Base-by-base conservation (phyloP, 352 stramenopile species). In the Plasmopara viticola region DNA sequence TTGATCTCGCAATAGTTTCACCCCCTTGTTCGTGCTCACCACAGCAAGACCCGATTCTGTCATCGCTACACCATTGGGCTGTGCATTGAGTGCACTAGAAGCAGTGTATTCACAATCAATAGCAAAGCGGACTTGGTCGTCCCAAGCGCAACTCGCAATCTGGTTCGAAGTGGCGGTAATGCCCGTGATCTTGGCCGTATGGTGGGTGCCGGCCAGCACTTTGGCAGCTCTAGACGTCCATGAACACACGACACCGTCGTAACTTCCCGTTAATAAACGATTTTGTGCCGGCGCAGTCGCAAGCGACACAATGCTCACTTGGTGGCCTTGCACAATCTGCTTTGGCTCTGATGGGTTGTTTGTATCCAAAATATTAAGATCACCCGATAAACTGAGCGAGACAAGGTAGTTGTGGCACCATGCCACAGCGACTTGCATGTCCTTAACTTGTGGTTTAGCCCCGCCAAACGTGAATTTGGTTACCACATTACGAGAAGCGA, bases 191-290 rank as follows among this genome's bases (percentile, higher is more conserved):
- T 95, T 95, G 43, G 58, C 70, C 17, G 70, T 87, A 63, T 89
- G 76, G 30, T 67, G 67, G 3, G 43, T 66, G 9, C 78, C 79
- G 7, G 48, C 48, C 28, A 88, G 38, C 0, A 67, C 38, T 47
- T 56, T 76, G 28, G 73, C 73, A 30, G 76, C 58, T 56, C 82
- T 82, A 34, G 73, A 64, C 51, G 87, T 78, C 91, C 90, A 98
- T 47, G 93, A 75, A 53, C 83, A 91, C 31, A 98, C 66, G 18
- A 97, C 86, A 14, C 94, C 92, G 63, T 98, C 94, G 58, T 96
- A 97, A 58, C 94, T 97, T 41, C 87, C 92, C 7, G 94, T 98
- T 56, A 97, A 77, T 18, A 98, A 74, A 14, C 84, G 63, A 14
- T 78, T 69, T 9, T 81, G 77, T 30, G 56, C 56, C 14, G 64